Percentiles rank a stretch among this genome's conserved stretches.
Conservation (phyloP, 306 rosid genomes). For the Acacia confusa region DNA sequence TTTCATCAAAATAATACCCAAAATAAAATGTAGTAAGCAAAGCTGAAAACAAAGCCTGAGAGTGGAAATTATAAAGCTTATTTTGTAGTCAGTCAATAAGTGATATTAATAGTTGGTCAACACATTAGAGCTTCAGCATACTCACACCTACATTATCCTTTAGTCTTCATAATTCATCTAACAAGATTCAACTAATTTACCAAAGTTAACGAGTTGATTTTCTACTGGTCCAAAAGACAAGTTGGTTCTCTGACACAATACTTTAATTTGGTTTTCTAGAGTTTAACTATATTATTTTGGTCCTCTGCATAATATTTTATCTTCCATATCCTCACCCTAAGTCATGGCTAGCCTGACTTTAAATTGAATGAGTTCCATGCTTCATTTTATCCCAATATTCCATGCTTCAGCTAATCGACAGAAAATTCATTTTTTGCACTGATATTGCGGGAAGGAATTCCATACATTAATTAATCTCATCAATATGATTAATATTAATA, state of each 20-base stretch:
- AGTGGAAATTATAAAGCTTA: background rate
- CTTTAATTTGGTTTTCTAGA: background rate
- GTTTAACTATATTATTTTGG: background rate
- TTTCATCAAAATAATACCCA: background rate
- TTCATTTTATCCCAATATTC: background rate
- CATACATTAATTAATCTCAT: background rate
- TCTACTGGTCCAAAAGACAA: background rate
- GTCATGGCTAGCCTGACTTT: background rate
- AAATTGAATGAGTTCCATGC: background rate
- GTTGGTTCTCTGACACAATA: background rate
- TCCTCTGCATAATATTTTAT: background rate
- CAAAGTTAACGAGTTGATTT: background rate
- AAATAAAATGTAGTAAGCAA: background rate
- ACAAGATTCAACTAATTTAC: background rate
- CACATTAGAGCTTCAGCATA: background rate
- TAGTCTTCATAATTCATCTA: background rate
- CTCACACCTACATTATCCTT: background rate
- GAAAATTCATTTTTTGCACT: background rate
- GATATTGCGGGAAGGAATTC: background rate
- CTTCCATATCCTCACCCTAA: background rate
- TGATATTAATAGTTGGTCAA: background rate
- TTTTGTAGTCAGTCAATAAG: background rate
- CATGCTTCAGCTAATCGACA: background rate
- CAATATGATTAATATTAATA: background rate
- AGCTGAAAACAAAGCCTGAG: background rate